Base-by-base conservation (phyloP, 208 protist genomes). In the Leishmania braziliensis region DNA sequence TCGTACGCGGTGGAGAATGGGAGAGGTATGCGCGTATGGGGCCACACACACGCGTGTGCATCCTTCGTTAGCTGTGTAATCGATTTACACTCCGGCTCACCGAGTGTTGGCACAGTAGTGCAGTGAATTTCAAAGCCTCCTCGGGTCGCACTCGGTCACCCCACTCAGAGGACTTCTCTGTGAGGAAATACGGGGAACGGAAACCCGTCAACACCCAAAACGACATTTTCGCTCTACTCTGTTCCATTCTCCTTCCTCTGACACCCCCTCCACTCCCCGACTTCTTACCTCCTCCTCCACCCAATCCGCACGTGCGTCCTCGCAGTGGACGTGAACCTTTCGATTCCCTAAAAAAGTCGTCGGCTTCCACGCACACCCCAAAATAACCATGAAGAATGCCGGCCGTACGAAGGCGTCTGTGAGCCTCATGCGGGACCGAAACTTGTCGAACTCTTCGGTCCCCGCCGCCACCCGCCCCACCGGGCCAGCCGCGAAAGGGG, bases 361-460 rank as follows among this genome's bases (percentile, higher is more conserved):
- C 10, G 14, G 48, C 14, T 70, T 51, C n/a, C 48, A 48, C 39
- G 5, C 33, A 46, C 16, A 0, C 6, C 43, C 43, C 0, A 16
- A 51, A 73, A 48, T 4, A 54, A 73, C 14, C 18, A 78, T 80
- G 39, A 60, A 53, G 56, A 82, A 81, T 39, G 39, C 36, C 0
- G 33, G 48, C 9, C 71, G 78, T 6, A 10, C 1, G 23, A 82
- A 56, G 74, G 14, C 73, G n/a, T 75, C 74, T 5, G 36, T 77
- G 9, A 70, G 20, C 53, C 69, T 70, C 33, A 29, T 54, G 9
- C 77, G 78, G 36, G 82, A 86, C 16, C 82, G 75, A 9, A 62
- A 43, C 68, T 39, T 29, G 72, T 77, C 82, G 9, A 6, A 8
- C 54, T 36, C 77, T 12, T 29, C 71, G 0, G 20, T 29, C 43